Conservation (phyloP, 768 basidiomycete genomes). For the Rhodotorula kratochvilovae region DNA sequence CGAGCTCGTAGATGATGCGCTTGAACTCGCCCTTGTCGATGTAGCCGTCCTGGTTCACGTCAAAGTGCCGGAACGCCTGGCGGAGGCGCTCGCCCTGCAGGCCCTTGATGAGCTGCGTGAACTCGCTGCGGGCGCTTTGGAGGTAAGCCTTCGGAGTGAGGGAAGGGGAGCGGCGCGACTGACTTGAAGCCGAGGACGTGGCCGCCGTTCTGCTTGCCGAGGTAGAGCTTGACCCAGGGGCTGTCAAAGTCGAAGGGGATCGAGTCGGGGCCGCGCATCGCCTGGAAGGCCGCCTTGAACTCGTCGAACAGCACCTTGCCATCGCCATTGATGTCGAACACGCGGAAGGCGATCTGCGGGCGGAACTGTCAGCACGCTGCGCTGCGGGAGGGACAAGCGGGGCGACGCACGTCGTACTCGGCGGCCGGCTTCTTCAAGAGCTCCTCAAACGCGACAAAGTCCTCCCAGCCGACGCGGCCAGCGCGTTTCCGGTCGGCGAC, state of each 20-base stretch:
- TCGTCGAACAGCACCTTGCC: constrained; percentile 89
- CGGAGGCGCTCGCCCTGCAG: constrained; percentile 94
- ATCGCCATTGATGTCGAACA: constrained; percentile 66
- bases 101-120: constrained; percentile 97
- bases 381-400: neutral
- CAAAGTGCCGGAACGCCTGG: constrained; percentile 89
- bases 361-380: neutral
- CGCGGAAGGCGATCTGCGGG: constrained; percentile 36
- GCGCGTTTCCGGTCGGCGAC: constrained; percentile 75
- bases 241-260: constrained; percentile 78
- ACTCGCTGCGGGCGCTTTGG: constrained; percentile 92
- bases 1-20: constrained; percentile 84
- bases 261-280: constrained; percentile 68
- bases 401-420: constrained; percentile 57
- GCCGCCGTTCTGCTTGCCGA: constrained; percentile 80
- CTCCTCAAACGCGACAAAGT: constrained; percentile 93
- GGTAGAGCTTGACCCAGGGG: constrained; percentile 93
- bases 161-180: constrained; percentile 11
- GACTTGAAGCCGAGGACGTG: constrained; percentile 43
- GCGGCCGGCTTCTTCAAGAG: constrained; percentile 89
- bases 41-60: constrained; percentile 82
- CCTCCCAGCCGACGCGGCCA: constrained; percentile 84
- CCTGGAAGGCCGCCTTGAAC: constrained; percentile 85
- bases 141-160: too few species aligned
- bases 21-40: constrained; percentile 92